Conservation (phyloP, 345 rosid species). For the Camelina laxa region DNA sequence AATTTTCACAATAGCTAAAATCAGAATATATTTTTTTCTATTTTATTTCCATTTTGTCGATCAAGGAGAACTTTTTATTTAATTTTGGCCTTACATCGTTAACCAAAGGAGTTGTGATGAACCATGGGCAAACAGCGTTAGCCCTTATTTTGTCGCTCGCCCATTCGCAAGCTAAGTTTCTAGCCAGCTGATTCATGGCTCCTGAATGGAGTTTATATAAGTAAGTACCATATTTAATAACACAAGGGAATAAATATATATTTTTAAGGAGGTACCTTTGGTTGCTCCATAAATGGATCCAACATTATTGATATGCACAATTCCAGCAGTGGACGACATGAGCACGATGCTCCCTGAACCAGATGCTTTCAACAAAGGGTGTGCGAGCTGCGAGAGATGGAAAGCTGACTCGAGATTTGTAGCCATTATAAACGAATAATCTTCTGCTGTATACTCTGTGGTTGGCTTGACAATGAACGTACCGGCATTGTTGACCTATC, state of each 20-base stretch:
- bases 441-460: conserved; percentile 22
- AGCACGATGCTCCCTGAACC: conserved; percentile 20
- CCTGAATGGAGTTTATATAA: background rate
- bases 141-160: conserved; percentile 30
- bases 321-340: background rate
- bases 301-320: background rate
- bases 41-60: no score
- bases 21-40: no score
- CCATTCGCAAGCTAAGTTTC: conserved; percentile 42
- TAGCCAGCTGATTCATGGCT: conserved; percentile 31
- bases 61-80: no score
- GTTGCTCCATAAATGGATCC: conserved; percentile 24
- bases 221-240: background rate
- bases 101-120: conserved; percentile 12
- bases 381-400: conserved; percentile 18
- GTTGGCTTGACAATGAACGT: background rate
- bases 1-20: no score
- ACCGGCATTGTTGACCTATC: conserved; percentile 13
- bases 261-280: conserved; percentile 22
- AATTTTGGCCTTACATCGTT: conserved; percentile 4
- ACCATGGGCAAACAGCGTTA: conserved; percentile 33
- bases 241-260: background rate
- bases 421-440: background rate
- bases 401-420: conserved; percentile 24
- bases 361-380: conserved; percentile 30